Evolutionary conservation across 345 rosid genomes (phyloP), one percentile per base, ranked within the genome.

Genomic region (Nasturtium officinale): DNA sequence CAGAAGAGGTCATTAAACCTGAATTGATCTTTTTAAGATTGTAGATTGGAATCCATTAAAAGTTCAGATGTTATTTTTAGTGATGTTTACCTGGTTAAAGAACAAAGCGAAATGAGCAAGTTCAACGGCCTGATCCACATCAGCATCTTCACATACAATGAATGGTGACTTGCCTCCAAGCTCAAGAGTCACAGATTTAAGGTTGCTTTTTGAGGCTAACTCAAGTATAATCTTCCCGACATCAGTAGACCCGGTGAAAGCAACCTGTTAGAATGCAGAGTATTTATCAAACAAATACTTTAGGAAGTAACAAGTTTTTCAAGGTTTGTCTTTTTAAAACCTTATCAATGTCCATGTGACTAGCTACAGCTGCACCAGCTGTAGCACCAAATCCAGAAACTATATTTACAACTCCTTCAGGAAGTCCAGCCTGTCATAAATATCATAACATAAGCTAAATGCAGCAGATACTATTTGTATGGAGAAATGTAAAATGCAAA

Each of bases 81-180:
- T 61, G 74, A 67, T 57, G 52, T 57, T 58, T 59, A 86, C 98
- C 96, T 91, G 97, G 84, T 94, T 91, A 78, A 91, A 94, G 85
- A 94, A 94, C 72, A 94, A 64, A 51, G 98, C 98, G 35, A 62
- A 71, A 75, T 94, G 97, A 20, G 98, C 95, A 3, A 80, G 58
- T 81, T 94, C 96, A 40, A 85, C 98, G 2, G 98, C 98, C 64
- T 87, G 71, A 69, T 94, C 97, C 1, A 94, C 83, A 77, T 94
- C 91, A 66, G 98, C 95, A 85, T 94, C 98, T 80, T 89, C 89
- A 50, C 98, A 94, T 37, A 91, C 86, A 64, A 94, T 89, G 74
- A 94, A 94, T 25, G 98, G 95, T 15, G 98, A 94, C 86, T 94
- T 94, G 60, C 98, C 98, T 73, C 98, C 98, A 28, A 94, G 97